These are phyloP conservation scores for Phascolomyces articulosus DNA, from an alignment of 371 early-diverging fungal species.

Conservation along the genomic window DNA sequence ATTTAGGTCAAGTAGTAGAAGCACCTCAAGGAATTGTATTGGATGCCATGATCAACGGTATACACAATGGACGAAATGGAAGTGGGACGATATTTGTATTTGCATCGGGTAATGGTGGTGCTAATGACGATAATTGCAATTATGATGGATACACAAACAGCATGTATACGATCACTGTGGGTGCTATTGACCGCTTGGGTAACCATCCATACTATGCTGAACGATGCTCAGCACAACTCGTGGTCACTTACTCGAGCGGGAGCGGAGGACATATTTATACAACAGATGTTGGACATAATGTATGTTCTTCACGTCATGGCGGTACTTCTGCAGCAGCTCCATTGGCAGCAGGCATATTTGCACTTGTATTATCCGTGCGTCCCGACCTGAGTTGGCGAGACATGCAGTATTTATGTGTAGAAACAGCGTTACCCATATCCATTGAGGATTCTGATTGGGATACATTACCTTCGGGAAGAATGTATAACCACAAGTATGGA, in stretches of 20 bases:
- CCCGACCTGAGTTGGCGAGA: constrained; percentile 94
- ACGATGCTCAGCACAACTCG: constrained; percentile 85
- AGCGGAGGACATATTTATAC: constrained; percentile 70
- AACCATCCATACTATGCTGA: constrained; percentile 87
- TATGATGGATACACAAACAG: constrained; percentile 97
- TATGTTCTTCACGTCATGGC: constrained; percentile 74
- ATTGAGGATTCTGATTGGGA: constrained; percentile 67
- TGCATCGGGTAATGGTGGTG: constrained; percentile 94
- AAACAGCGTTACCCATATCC: constrained; percentile 77
- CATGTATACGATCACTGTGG: constrained; percentile 91
- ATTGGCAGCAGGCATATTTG: constrained; percentile 80
- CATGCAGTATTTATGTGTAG: constrained; percentile 80
- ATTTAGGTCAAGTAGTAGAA: constrained; percentile 82
- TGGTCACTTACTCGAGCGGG: constrained; percentile 84
- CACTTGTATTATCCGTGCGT: constrained; percentile 66
- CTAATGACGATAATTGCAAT: constrained; percentile 87
- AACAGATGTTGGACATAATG: constrained; percentile 63
- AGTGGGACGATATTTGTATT: constrained; percentile 91
- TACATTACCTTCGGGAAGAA: constrained; percentile 63
- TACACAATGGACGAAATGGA: constrained; percentile 81
- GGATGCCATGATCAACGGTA: constrained; percentile 85
- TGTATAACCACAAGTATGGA: constrained; percentile 89
- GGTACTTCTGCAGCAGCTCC: constrained; percentile 94
- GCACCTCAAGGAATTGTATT: constrained; percentile 77
- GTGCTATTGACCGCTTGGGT: constrained; percentile 80